Evolutionary conservation across 768 basidiomycete genomes (phyloP), one percentile per base, ranked within the genome.

Genomic region (Tylopilus cervinicoccineus): DNA sequence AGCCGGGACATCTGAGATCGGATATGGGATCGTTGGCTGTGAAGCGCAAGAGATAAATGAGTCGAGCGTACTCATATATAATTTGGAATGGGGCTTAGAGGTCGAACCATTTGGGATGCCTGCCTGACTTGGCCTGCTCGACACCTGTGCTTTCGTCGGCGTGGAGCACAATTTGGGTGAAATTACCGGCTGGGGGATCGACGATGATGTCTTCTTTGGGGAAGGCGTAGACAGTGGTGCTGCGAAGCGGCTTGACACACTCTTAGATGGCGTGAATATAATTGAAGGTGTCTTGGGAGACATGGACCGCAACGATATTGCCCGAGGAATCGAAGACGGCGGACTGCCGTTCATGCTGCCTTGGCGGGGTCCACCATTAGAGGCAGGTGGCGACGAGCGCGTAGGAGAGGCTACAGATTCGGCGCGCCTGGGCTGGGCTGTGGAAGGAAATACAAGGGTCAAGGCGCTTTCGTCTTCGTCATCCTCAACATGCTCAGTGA

Each of bases 61-160:
- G 80, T 73, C 71, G 74, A 70, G 79, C 80, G 76, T 79, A 82
- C 83, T 74, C 68, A 70, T 71, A 55, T 68, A 61, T 63, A 70
- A 60, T 57, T 55, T 66, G 65, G 69, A 72, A 62, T 71, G 73
- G 71, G 78, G 75, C 64, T 74, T 74, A 75, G 70, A 73, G 53
- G 71, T 71, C 80, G 80, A 83, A 81, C 82, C 80, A 76, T 82
- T 79, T 76, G 70, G 45, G 32, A 40, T 48, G 58, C 53, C 47
- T 55, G 50, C 60, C 64, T 50, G 54, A 50, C 47, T 52, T 40
- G 57, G 52, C 51, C 50, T 60, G 59, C 68, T 54, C 43, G 73
- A 68, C 57, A 69, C 72, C 45, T 72, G 77, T 50, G 58, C 60
- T 68, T 75, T 58, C 58, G 59, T 54, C 54, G 61, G 50, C 47